Evolutionary conservation across 2,329 filamentous ascomycete genomes (phyloP).

Genomic region (Sporothrix pallida): DNA sequence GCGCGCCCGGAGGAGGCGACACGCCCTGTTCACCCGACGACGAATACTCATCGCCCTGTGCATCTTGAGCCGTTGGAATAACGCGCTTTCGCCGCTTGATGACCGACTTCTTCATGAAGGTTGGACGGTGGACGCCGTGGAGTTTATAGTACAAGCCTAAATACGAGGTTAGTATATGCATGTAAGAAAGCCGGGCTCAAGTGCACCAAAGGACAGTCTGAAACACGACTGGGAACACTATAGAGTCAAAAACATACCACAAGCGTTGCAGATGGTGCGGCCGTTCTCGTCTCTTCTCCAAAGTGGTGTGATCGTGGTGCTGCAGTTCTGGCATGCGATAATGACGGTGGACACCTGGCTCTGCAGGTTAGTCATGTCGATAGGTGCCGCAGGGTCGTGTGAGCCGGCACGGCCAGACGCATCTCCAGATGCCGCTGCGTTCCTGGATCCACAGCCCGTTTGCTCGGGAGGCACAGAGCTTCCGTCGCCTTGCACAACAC

Average conservation of each 20-base stretch:
- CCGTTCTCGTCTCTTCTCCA: constrained; percentile 95
- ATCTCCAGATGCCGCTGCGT: background rate
- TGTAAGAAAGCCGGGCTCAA: background rate
- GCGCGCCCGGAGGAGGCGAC: constrained; percentile 46
- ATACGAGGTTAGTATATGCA: constrained; percentile 35
- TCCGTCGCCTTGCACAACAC: constrained; percentile 52
- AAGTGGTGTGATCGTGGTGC: constrained; percentile 92
- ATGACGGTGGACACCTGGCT: constrained; percentile 66
- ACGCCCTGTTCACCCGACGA: constrained; percentile 55
- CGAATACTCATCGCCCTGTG: constrained; percentile 49
- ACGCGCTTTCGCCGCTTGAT: constrained; percentile 96
- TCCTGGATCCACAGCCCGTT: constrained; percentile 6
- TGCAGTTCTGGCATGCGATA: constrained; percentile 95
- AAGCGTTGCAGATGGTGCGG: constrained; percentile 98
- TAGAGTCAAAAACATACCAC: constrained; percentile 67
- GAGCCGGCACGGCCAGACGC: constrained; percentile 3
- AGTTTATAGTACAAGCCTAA: constrained; percentile 94
- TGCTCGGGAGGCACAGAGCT: background rate
- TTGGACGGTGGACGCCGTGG: constrained; percentile 88
- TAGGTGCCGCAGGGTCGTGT: constrained; percentile 50
- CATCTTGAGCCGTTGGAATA: constrained; percentile 72
- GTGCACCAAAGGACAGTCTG: background rate
- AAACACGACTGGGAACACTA: background rate
- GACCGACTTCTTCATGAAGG: constrained; percentile 98
- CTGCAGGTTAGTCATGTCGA: constrained; percentile 58